These are phyloP conservation scores for Lactarius sp. DNA, from an alignment of 768 basidiomycete species.

Conservation along the genomic window DNA sequence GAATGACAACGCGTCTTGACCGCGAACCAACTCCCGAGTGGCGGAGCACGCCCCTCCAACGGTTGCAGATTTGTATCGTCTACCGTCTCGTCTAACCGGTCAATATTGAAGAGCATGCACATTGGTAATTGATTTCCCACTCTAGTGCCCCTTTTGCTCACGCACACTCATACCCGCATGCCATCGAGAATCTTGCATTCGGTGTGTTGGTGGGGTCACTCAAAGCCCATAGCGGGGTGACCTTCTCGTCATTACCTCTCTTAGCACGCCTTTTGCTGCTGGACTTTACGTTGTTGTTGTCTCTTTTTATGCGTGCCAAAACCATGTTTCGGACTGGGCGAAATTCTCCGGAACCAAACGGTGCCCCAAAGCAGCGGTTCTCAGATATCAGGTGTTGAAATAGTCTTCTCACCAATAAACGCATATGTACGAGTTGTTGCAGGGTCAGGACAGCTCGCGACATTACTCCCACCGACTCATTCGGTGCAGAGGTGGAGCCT, in stretches of 20 bases:
- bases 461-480: neutral
- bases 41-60: too few relatives aligned
- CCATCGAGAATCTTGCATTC: neutral
- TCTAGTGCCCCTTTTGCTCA: neutral
- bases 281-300: neutral
- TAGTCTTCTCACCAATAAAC: neutral
- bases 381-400: neutral
- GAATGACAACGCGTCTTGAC: too few relatives aligned
- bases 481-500: constrained; percentile 9
- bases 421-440: neutral
- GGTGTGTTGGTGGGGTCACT: neutral
- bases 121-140: neutral
- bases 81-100: neutral
- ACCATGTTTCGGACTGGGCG: neutral
- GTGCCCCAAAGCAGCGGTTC: neutral
- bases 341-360: neutral
- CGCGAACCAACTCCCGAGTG: too few relatives aligned
- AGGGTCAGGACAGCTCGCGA: neutral
- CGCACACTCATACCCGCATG: neutral
- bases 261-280: neutral
- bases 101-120: too few relatives aligned
- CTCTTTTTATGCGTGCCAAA: too few relatives aligned
- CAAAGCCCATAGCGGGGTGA: neutral
- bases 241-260: neutral
- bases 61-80: too few relatives aligned